Conservation (phyloP, 805 yeast species). For the Zygosaccharomyces bailii region DNA sequence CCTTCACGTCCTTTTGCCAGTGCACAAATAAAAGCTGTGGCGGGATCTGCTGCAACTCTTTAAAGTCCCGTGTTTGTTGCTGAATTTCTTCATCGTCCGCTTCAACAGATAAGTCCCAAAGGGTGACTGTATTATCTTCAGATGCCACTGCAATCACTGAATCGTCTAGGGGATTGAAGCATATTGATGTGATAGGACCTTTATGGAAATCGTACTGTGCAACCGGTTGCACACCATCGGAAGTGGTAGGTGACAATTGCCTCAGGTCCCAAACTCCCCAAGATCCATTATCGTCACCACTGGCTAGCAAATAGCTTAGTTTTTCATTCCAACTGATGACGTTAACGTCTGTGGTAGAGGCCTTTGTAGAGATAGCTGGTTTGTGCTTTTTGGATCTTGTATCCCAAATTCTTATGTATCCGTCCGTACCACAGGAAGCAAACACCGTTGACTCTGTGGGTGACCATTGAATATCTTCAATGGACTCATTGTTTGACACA, state of each 20-base stretch:
- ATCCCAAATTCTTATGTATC: constrained; percentile 89
- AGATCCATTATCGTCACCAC: constrained; percentile 95
- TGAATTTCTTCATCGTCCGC: constrained; percentile 97
- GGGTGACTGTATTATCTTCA: constrained; percentile 93
- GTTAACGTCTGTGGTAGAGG: constrained; percentile 80
- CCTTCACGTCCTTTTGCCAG: constrained; percentile 97
- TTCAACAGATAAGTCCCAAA: constrained; percentile 98
- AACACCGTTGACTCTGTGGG: constrained; percentile 88
- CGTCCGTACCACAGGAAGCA: constrained; percentile 93
- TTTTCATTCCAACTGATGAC: constrained; percentile 94
- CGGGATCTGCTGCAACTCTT: constrained; percentile 85
- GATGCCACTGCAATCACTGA: constrained; percentile 93
- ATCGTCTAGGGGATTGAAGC: constrained; percentile 93
- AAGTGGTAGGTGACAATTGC: constrained; percentile 56
- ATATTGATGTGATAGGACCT: constrained; percentile 86
- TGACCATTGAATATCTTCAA: constrained; percentile 97
- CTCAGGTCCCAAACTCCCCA: constrained; percentile 99
- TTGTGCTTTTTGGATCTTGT: constrained; percentile 87
- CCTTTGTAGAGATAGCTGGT: constrained; percentile 82
- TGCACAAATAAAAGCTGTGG: constrained; percentile 95
- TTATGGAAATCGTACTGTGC: constrained; percentile 95
- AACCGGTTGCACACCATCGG: constrained; percentile 61
- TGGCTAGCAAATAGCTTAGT: constrained; percentile 81
- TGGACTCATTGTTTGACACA: constrained; percentile 62
- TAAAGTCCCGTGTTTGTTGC: constrained; percentile 72